Base-by-base conservation (phyloP, 441 rosid genomes). In the Gossypium davidsonii region DNA sequence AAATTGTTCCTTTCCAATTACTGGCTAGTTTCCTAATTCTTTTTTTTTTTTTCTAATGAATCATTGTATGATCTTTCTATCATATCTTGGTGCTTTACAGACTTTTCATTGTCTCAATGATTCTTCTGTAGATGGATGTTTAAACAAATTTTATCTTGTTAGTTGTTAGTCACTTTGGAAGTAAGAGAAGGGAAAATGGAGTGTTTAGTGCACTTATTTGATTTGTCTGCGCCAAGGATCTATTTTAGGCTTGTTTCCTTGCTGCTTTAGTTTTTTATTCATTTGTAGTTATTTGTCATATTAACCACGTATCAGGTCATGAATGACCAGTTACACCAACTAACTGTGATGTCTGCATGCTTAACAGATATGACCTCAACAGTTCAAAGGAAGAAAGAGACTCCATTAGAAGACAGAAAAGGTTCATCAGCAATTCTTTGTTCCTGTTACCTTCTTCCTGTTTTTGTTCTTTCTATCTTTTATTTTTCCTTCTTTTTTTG, bases 371-470 rank as follows among this genome's bases (percentile, higher is more conserved):
- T 78, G 90, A 86, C 73, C 62, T 91, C 79, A 87, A 84, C 80
- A 88, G 92, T 81, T 85, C 90, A 53, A 74, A 81, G 75, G 92
- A 81, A 79, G 97, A 86, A 80, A 84, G 98, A 79, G 86, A 84
- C 8, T 70, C 80, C 21, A 65, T 84, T 68, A 79, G 73, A 74
- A 82, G 81, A 48, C 84, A 78, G 82, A 92, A 88, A 70, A 89
- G 90, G 25, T 46, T 46, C 12, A 46, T 77, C 7, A 25, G 51
- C 74, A 64, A 20, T 69, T 63, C 28, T 67, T 62, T 6, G 39
- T 42, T 37, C 20, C 58, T 57, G n/a, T 53, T 55, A 2, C 17
- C 31, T 63, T 63, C 12, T 26, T 28, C 46, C 31, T 55, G 44
- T 56, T 37, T n/a, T 18, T 17, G 26, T 57, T 56, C 53, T 70